Percentiles rank a stretch among this genome's conserved stretches.
These are phyloP conservation scores for Hypoxylon cercidicola DNA, from an alignment of 495 filamentous ascomycete species.

Conservation along the genomic window DNA sequence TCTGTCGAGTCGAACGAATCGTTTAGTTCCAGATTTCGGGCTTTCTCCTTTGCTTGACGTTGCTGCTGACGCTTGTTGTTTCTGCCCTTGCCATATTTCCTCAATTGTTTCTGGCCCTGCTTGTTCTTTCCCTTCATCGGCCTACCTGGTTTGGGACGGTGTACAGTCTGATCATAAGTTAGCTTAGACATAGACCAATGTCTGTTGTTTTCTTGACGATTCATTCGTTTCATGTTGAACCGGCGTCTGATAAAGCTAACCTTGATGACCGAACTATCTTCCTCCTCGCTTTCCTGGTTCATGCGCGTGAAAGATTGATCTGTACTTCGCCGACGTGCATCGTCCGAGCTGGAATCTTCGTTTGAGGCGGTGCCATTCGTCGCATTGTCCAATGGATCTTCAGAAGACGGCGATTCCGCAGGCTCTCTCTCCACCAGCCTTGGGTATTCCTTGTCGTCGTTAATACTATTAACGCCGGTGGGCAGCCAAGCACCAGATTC, in stretches of 20 bases:
- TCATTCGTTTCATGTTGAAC: neutral
- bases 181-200: neutral
- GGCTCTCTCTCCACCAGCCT: constrained; percentile 64
- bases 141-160: constrained; percentile 35
- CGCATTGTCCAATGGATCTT: constrained; percentile 39
- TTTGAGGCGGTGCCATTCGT: constrained; percentile 47
- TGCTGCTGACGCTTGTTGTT: constrained; percentile 47
- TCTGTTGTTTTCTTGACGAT: neutral
- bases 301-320: constrained; percentile 54
- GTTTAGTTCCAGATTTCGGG: constrained; percentile 28
- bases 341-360: constrained; percentile 56
- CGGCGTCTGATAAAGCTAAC: constrained; percentile 35
- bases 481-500: constrained; percentile 65
- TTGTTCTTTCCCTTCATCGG: constrained; percentile 35
- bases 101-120: constrained; percentile 51
- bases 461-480: constrained; percentile 69
- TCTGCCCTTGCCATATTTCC: constrained; percentile 23
- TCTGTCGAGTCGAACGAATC: constrained; percentile 33
- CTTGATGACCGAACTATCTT: constrained; percentile 51
- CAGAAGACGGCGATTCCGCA: constrained; percentile 40
- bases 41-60: constrained; percentile 35
- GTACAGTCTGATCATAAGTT: constrained; percentile 25
- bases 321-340: constrained; percentile 22
- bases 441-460: constrained; percentile 66
- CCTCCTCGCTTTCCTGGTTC: constrained; percentile 64